phyloP scores from a whole-genome alignment of 139 green algal genomes.

The Picochlorum sp. region DNA sequence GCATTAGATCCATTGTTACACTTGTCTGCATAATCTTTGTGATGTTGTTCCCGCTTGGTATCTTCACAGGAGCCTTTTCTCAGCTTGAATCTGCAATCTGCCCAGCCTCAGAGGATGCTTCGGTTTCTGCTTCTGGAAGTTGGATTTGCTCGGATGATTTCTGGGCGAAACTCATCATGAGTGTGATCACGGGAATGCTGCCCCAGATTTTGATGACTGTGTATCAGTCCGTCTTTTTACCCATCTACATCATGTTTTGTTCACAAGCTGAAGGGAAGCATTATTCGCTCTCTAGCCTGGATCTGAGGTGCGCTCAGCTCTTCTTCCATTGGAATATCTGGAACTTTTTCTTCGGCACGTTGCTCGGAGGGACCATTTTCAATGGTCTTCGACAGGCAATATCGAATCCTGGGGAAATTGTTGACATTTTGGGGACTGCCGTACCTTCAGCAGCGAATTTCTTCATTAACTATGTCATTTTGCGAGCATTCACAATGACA shows the following conservation, averaged over 20 bases:
- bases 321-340: constrained; percentile 58
- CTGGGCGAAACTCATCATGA: constrained; percentile 27
- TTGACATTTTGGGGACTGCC: background rate
- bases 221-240: constrained; percentile 50
- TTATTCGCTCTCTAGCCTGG: constrained; percentile 22
- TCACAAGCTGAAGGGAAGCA: constrained; percentile 4
- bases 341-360: constrained; percentile 61
- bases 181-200: constrained; percentile 54
- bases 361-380: constrained; percentile 41
- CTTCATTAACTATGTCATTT: constrained; percentile 60
- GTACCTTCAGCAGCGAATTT: constrained; percentile 43
- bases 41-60: constrained; percentile 41
- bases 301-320: constrained; percentile 33
- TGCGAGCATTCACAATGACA: constrained; percentile 34
- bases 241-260: constrained; percentile 9
- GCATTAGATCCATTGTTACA: constrained; percentile 2
- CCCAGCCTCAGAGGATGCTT: background rate
- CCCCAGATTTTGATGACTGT: constrained; percentile 57
- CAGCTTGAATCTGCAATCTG: background rate
- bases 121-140: constrained; percentile 1
- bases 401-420: background rate
- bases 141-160: constrained; percentile 45
- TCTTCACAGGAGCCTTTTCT: background rate
- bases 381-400: constrained; percentile 21
- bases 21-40: constrained; percentile 14